Base-by-base conservation (phyloP, 176 grass and related monocot species). In the Pontederia paniculata region DNA sequence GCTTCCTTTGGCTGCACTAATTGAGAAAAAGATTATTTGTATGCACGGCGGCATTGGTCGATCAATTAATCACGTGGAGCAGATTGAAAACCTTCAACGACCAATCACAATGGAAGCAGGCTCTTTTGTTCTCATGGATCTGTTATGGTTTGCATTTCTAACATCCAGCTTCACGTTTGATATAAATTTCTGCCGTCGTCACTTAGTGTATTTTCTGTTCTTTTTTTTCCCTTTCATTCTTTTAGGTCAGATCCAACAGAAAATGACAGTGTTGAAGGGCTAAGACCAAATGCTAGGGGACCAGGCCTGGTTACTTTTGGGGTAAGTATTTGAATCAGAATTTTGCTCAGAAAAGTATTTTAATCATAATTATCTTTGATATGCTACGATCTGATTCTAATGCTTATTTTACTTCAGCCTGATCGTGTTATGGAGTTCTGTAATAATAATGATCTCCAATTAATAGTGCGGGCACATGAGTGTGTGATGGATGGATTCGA, bases 401-500 rank as follows among this genome's bases (percentile, higher is more conserved):
- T 37, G 28, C 2, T 50, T 18, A 21, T 49, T 66, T 1, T 46
- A 31, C 20, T 57, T n/a, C 84, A 98, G 93, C 93, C 93, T 73
- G 94, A 98, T 20, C 76, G 87, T 70, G 94, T 98, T 63, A 91
- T 93, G 94, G 94, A 98, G 77, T 98, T 98, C 70, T 98, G 94
- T 73, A 81, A 93, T 68, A 98, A 98, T 62, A 98, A 98, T 84
- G 83, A 93, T 66, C 55, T 98, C 9, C 94, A 98, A 66, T 91
- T 98, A 63, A 98, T 93, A 11, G 79, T 98, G 55, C 80, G 94
- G 65, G 94, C 94, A 42, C 94, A 98, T 5, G 94, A 98, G 59
- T 98, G 94, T 88, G 94, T 98, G 58, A 98, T 98, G 87, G 94
- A 98, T 84, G 94, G 94, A 56, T 98, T 98, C 53, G 87, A 98